phyloP scores from a whole-genome alignment of 2,329 filamentous ascomycete species.

The Fusarium armeniacum region DNA sequence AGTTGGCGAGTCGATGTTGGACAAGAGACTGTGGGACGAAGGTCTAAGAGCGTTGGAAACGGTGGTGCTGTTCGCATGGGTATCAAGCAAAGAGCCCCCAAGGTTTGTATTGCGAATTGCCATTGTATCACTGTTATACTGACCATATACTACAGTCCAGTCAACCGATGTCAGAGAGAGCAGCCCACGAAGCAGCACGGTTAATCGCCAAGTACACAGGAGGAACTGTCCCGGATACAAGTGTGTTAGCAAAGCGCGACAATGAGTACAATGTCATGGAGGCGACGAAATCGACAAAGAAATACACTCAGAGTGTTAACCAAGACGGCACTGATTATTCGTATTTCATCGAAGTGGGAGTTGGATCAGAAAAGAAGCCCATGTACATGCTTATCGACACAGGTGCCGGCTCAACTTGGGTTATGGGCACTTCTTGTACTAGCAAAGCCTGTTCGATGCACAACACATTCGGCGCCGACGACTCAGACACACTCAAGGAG shows the following conservation, averaged over 20 bases:
- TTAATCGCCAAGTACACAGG: constrained; percentile 58
- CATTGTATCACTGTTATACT: constrained; percentile 6
- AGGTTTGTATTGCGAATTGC: constrained; percentile 49
- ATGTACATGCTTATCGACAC: constrained; percentile 76
- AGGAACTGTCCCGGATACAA: constrained; percentile 31
- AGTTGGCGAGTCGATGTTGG: constrained; percentile 53
- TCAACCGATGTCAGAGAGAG: constrained; percentile 53
- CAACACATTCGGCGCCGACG: constrained; percentile 74
- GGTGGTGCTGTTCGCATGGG: constrained; percentile 56
- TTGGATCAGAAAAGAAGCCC: constrained; percentile 68
- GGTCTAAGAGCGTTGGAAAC: constrained; percentile 44
- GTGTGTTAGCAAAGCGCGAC: constrained; percentile 54
- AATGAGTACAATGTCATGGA: constrained; percentile 64
- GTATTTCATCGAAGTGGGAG: constrained; percentile 70
- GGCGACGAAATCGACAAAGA: constrained; percentile 60
- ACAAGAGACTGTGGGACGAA: constrained; percentile 40
- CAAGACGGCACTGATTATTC: constrained; percentile 77
- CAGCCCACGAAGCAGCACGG: constrained; percentile 57
- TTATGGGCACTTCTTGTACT: constrained; percentile 79
- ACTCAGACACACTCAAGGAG: constrained; percentile 74
- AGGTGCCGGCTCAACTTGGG: constrained; percentile 82
- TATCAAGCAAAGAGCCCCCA: constrained; percentile 56
- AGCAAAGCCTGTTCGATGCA: constrained; percentile 77
- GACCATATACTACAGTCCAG: constrained; percentile 50
- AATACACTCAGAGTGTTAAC: constrained; percentile 68